These are phyloP conservation scores for Onygena corvina DNA, from an alignment of 2,329 filamentous ascomycete species.

Conservation along the genomic window DNA sequence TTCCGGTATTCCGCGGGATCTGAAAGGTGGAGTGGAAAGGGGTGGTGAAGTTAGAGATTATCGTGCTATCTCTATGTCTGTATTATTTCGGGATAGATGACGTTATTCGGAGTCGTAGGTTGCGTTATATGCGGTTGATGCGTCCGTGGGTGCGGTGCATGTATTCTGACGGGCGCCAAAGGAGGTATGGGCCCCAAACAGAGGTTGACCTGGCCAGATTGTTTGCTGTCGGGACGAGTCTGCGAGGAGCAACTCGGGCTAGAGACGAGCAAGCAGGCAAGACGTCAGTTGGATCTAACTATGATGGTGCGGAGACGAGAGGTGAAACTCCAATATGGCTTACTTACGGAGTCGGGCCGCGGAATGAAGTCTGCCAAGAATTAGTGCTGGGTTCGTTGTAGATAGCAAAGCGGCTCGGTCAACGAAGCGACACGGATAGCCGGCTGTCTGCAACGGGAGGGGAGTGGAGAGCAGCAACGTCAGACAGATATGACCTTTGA, in stretches of 20 bases:
- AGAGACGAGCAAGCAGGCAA: background rate
- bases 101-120: background rate
- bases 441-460: too few relatives aligned
- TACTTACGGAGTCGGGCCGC: constrained; percentile 6
- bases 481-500: too few relatives aligned
- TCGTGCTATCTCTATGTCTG: background rate
- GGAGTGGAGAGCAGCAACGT: too few relatives aligned
- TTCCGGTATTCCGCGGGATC: background rate
- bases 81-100: background rate
- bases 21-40: background rate
- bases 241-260: background rate
- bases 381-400: background rate
- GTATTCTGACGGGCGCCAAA: too few relatives aligned
- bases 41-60: background rate
- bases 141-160: too few relatives aligned
- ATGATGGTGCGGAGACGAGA: background rate
- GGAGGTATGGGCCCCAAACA: background rate
- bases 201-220: background rate
- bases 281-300: background rate
- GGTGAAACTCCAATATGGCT: background rate
- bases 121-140: background rate
- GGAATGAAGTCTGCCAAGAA: constrained; percentile 1
- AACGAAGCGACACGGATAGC: too few relatives aligned
- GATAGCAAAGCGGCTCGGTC: too few relatives aligned
- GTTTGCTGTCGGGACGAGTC: background rate